Conservation (phyloP, 1,284 basidiomycete species). For the Phylloboletellus chloephorus region DNA sequence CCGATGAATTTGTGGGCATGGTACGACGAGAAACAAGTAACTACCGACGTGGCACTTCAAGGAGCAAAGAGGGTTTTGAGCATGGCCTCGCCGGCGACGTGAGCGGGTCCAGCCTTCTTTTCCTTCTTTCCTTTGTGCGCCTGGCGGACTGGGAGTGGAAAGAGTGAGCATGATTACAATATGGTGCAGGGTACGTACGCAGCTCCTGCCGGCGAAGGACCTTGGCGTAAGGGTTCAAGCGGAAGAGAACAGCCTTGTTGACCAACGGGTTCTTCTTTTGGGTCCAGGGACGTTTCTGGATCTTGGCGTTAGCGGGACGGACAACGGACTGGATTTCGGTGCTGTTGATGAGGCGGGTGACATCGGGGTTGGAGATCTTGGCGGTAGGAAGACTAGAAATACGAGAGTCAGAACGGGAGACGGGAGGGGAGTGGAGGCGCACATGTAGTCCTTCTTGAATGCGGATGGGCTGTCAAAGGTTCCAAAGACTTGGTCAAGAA, state of each 20-base stretch:
- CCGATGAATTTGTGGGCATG: conserved; percentile 14
- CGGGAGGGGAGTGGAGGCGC: conserved; percentile 27
- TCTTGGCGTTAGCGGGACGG: conserved; percentile 77
- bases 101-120: conserved; percentile 57
- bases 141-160: conserved; percentile 58
- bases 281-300: conserved; percentile 91
- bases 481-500: conserved; percentile 94
- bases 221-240: conserved; percentile 99
- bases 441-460: conserved; percentile 94
- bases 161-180: background rate
- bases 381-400: conserved; percentile 73
- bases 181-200: conserved; percentile 46
- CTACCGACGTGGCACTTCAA: conserved; percentile 39
- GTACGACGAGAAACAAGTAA: conserved; percentile 8
- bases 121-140: conserved; percentile 60
- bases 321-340: conserved; percentile 95
- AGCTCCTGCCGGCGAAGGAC: conserved; percentile 84
- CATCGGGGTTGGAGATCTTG: conserved; percentile 97
- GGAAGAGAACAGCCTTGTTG: conserved; percentile 97
- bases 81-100: conserved; percentile 86
- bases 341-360: conserved; percentile 98
- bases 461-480: conserved; percentile 81
- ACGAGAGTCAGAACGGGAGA: conserved; percentile 1
- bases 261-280: conserved; percentile 99
- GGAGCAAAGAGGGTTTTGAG: conserved; percentile 81